A percentile compares a stretch with the other conserved stretches of the same genome.
These are phyloP conservation scores for Linum trigynum DNA, from an alignment of 345 rosid species.

Conservation along the genomic window DNA sequence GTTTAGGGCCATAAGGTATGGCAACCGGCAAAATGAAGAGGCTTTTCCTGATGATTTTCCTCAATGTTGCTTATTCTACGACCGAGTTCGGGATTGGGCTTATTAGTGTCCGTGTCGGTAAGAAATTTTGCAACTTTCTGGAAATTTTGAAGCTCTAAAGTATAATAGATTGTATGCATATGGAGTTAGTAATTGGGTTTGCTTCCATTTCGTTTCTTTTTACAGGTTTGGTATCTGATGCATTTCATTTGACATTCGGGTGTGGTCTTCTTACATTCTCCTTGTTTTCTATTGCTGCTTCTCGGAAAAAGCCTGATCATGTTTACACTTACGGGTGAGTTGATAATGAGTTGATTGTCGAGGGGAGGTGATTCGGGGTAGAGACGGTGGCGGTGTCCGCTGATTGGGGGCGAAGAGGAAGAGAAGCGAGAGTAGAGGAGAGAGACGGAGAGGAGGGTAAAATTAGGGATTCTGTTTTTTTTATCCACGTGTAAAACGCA, in stretches of 20 bases:
- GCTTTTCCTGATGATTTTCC: slow-evolving; percentile 59
- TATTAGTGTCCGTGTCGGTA: slow-evolving; percentile 80
- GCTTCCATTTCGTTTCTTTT: not conserved
- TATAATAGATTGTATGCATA: not conserved
- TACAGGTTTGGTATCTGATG: slow-evolving; percentile 96
- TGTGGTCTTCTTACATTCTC: slow-evolving; percentile 92
- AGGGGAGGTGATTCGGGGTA: too few species aligned
- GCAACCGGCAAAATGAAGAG: slow-evolving; percentile 72
- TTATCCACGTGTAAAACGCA: too few species aligned
- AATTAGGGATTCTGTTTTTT: too few species aligned
- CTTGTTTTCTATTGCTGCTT: slow-evolving; percentile 78
- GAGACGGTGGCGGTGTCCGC: too few species aligned
- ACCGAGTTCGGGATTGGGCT: slow-evolving; percentile 68
- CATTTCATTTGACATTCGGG: slow-evolving; percentile 96
- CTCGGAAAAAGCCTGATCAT: slow-evolving; percentile 64
- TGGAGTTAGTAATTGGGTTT: not conserved
- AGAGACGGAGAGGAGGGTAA: too few species aligned
- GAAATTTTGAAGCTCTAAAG: not conserved
- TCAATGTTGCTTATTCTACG: slow-evolving; percentile 88
- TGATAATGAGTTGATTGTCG: too few species aligned
- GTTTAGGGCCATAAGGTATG: slow-evolving; percentile 41
- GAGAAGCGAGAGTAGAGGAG: too few species aligned
- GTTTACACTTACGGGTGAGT: slow-evolving; percentile 86
- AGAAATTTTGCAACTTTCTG: not conserved
- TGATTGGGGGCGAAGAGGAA: too few species aligned